These are phyloP conservation scores for Leccinum ponderosum DNA, from an alignment of 1,284 basidiomycete genomes.

Conservation along the genomic window DNA sequence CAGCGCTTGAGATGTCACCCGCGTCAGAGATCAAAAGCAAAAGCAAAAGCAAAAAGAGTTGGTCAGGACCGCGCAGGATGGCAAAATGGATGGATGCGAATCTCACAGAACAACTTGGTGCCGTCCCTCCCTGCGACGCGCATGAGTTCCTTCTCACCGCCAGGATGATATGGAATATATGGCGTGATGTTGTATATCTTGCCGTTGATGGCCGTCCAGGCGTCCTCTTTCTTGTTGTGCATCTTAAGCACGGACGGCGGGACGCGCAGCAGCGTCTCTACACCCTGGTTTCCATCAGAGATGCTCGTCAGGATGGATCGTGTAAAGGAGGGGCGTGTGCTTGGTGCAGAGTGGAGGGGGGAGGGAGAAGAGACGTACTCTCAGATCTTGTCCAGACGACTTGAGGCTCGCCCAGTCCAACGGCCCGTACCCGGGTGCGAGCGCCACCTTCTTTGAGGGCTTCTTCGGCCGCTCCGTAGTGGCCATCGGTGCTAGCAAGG, in stretches of 20 bases:
- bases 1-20: conserved; percentile 18
- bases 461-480: conserved; percentile 64
- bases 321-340: background rate
- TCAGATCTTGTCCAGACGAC: conserved; percentile 73
- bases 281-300: conserved; percentile 46
- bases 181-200: conserved; percentile 98
- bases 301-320: conserved; percentile 3
- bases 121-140: conserved; percentile 95
- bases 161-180: conserved; percentile 92
- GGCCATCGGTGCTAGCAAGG: conserved; percentile 57
- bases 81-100: background rate
- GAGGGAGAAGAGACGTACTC: conserved; percentile 45
- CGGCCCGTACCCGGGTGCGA: conserved; percentile 90
- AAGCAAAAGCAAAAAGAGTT: background rate
- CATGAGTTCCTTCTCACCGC: conserved; percentile 93
- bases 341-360: background rate
- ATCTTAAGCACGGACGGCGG: conserved; percentile 82
- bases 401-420: conserved; percentile 95
- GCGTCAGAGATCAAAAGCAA: background rate
- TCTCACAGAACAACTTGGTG: conserved; percentile 87
- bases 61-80: background rate
- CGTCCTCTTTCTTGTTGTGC: conserved; percentile 86
- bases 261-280: conserved; percentile 69
- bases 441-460: conserved; percentile 69
- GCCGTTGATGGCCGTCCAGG: conserved; percentile 91